phyloP scores from a whole-genome alignment of 2,329 filamentous ascomycete species.

The Talaromyces sp. region DNA sequence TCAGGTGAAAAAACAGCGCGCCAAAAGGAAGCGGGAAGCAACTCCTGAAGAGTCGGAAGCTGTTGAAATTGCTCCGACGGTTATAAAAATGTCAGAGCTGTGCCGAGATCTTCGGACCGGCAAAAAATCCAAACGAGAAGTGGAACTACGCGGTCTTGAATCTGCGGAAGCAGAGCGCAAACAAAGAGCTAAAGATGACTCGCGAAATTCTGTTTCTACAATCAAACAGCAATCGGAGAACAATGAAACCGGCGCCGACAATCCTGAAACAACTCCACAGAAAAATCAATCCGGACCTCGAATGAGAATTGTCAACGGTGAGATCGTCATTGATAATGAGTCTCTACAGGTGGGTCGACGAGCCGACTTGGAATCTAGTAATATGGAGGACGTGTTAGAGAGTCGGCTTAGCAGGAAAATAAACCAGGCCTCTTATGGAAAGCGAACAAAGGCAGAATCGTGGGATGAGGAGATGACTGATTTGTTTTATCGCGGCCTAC shows the following conservation, averaged over 20 bases:
- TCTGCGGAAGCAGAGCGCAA: constrained; percentile 49
- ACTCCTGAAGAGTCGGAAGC: constrained; percentile 47
- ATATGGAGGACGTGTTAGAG: constrained; percentile 42
- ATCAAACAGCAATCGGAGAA: constrained; percentile 25
- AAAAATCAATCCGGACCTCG: constrained; percentile 38
- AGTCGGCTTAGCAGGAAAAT: constrained; percentile 44
- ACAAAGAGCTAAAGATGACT: constrained; percentile 34
- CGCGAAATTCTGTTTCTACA: constrained; percentile 11
- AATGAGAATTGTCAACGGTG: constrained; percentile 54
- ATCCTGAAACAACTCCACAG: constrained; percentile 18
- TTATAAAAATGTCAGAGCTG: constrained; percentile 56
- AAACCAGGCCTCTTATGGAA: constrained; percentile 44
- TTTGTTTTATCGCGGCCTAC: constrained; percentile 58
- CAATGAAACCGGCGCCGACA: constrained; percentile 17
- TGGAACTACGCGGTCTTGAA: constrained; percentile 54
- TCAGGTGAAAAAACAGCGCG: constrained; percentile 22
- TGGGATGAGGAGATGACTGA: constrained; percentile 59
- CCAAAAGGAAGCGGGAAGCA: constrained; percentile 32
- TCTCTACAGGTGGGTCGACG: constrained; percentile 54
- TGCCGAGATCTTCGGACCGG: constrained; percentile 52
- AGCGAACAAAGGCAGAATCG: constrained; percentile 47
- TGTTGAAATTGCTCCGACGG: constrained; percentile 50
- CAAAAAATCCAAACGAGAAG: constrained; percentile 54
- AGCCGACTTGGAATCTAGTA: constrained; percentile 48
- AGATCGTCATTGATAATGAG: constrained; percentile 51